These are phyloP conservation scores for Termitomyces sp. DNA, from an alignment of 1,284 basidiomycete genomes.

Conservation along the genomic window DNA sequence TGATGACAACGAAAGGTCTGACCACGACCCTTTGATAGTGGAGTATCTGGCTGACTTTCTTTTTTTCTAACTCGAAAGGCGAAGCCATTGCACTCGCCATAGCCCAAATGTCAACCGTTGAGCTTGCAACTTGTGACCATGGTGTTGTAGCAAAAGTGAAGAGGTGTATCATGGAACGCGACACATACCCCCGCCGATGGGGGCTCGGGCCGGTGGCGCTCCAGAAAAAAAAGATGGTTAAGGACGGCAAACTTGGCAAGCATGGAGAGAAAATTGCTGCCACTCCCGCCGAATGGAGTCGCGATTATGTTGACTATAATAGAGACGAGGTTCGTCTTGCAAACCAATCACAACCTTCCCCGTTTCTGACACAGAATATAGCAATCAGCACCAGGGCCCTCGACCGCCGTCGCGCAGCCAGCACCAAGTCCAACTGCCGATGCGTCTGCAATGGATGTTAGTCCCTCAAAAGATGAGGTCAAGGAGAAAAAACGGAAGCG, in stretches of 20 bases:
- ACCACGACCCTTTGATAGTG: not conserved
- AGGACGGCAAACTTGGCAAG: constrained; percentile 95
- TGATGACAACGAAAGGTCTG: constrained; percentile 98
- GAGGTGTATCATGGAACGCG: constrained; percentile 99
- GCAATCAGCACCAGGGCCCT: constrained; percentile 44
- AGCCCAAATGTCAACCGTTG: constrained; percentile 98
- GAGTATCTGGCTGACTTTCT: not conserved
- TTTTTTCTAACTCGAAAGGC: constrained; percentile 37
- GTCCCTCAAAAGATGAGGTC: constrained; percentile 42
- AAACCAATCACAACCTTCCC: constrained; percentile 4
- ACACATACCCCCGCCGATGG: constrained; percentile 98
- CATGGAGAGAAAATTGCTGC: constrained; percentile 88
- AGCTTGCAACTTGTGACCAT: constrained; percentile 97
- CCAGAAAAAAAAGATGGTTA: constrained; percentile 98
- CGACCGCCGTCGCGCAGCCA: constrained; percentile 26
- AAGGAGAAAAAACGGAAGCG: constrained; percentile 76
- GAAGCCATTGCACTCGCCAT: constrained; percentile 97
- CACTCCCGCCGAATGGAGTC: constrained; percentile 89
- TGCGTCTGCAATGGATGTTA: constrained; percentile 30
- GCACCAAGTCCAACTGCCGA: constrained; percentile 20
- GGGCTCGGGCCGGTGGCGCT: constrained; percentile 94
- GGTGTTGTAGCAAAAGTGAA: constrained; percentile 99
- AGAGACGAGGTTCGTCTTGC: constrained; percentile 39
- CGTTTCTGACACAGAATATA: constrained; percentile 17
- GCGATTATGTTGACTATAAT: constrained; percentile 90